Evolutionary conservation across 1,284 basidiomycete genomes (phyloP).

Genomic region (Pyrrhoderma lamaoense): DNA sequence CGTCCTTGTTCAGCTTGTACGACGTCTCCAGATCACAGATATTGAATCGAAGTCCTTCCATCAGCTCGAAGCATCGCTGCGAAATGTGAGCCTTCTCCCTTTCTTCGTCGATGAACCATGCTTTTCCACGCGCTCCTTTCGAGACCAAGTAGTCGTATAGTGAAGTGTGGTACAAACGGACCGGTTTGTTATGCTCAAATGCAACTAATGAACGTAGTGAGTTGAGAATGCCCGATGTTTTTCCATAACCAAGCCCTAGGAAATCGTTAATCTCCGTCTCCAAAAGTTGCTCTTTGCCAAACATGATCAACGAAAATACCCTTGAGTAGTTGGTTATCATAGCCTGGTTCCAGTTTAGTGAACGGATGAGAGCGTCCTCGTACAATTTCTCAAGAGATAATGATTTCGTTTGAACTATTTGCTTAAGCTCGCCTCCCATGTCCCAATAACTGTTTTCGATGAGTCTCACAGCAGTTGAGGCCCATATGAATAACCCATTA

Average conservation of each 20-base stretch:
- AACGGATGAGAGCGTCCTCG: background rate
- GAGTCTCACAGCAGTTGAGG: background rate
- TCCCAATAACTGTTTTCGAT: background rate
- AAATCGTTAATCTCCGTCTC: no score
- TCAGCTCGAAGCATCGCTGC: background rate
- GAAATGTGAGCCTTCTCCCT: background rate
- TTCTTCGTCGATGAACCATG: background rate
- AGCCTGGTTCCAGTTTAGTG: background rate
- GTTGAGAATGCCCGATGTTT: no score
- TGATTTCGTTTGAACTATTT: no score
- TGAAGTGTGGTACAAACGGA: background rate
- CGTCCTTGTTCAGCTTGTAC: background rate
- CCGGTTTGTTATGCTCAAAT: no score
- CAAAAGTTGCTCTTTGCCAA: no score
- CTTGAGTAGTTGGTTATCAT: background rate
- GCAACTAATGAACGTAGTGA: no score
- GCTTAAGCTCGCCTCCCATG: no score
- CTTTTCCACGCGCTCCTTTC: background rate
- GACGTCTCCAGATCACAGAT: conserved; percentile 43
- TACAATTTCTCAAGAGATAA: background rate
- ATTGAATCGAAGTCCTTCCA: conserved; percentile 39
- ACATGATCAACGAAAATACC: background rate
- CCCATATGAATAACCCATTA: no score
- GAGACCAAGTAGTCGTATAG: background rate
- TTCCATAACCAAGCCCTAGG: no score